Conservation (phyloP, 805 yeast species). For the Wickerhamomyces alni region DNA sequence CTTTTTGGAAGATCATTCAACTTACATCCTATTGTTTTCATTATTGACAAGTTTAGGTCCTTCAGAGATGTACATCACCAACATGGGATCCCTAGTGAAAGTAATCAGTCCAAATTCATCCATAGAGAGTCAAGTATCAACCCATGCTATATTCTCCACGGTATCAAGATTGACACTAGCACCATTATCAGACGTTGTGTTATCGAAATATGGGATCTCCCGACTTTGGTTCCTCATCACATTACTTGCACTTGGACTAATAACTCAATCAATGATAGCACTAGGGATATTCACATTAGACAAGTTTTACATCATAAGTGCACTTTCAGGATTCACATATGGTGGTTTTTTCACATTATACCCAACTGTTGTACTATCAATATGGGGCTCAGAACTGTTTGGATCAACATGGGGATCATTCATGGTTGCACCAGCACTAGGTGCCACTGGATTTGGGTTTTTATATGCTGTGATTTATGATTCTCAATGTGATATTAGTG, state of each 20-base stretch:
- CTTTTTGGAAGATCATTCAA: constrained; percentile 40
- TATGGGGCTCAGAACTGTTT: constrained; percentile 84
- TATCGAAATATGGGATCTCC: constrained; percentile 21
- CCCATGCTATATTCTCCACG: constrained; percentile 66
- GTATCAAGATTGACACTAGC: constrained; percentile 63
- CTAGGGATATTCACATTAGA: constrained; percentile 13
- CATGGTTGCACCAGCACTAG: constrained; percentile 84
- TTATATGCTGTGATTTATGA: constrained; percentile 65
- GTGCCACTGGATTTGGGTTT: constrained; percentile 63
- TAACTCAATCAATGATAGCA: constrained; percentile 30
- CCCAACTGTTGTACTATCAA: constrained; percentile 76
- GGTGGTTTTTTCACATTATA: constrained; percentile 83
- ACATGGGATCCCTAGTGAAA: constrained; percentile 66
- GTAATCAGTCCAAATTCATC: constrained; percentile 15
- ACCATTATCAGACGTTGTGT: constrained; percentile 55
- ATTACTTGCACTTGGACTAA: constrained; percentile 28
- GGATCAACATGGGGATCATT: constrained; percentile 93
- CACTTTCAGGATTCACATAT: constrained; percentile 62
- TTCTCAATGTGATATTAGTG: constrained; percentile 16
- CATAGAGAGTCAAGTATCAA: constrained; percentile 46
- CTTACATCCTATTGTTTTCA: constrained; percentile 58
- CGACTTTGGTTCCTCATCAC: constrained; percentile 26
- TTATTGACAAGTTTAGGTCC: constrained; percentile 75
- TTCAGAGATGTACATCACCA: constrained; percentile 76
- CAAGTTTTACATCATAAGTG: constrained; percentile 29